Evolutionary conservation across 1,139 yeast genomes (phyloP), one percentile per base, ranked within the genome.

Genomic region (Geotrichum histeridarum): DNA sequence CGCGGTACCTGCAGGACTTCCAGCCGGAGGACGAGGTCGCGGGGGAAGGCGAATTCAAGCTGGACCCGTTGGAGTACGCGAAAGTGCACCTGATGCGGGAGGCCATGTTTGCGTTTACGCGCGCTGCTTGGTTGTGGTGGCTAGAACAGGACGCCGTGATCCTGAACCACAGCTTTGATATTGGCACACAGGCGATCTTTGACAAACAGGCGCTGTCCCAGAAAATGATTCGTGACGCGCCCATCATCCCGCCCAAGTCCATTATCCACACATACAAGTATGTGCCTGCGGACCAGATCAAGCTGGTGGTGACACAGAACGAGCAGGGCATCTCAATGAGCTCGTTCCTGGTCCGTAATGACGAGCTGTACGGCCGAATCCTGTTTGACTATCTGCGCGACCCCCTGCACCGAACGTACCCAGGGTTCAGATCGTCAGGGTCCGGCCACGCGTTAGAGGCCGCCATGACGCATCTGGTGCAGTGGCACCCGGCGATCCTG

Each of bases 21-120:
- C 79, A 31, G 9, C 45, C 91, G 90, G 12, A 65, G 75, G 43
- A 65, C 35, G 54, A 68, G 56, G 61, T 59, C 37, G 63, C 58
- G 37, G 57, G 63, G 27, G 57, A 56, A 38, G 50, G 56, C 51
- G 60, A 61, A 50, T 60, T 63, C 17, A 62, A 58, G n/a, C 54
- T 54, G 14, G 61, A 60, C 17, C 59, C 63, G 7, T 52, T 62
- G 7, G 66, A 65, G 59, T 86, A 91, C 88, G 77, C 82, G 36
- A 79, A 84, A 60, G 66, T 83, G 43, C 76, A 76, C 58, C 70
- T 83, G 48, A 67, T 87, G 66, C 78, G 94, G 59, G 94, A 91
- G 49, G 96, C 97, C 14, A 83, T 89, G 86, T 81, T 80, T 69
- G 93, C 96, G 0, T 91, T 90, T 73, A 95, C 96, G 1, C 74